A percentile compares a stretch with the other conserved stretches of the same genome.
Evolutionary conservation across 1,284 basidiomycete genomes (phyloP).

Genomic region (Trichosporon sp.): DNA sequence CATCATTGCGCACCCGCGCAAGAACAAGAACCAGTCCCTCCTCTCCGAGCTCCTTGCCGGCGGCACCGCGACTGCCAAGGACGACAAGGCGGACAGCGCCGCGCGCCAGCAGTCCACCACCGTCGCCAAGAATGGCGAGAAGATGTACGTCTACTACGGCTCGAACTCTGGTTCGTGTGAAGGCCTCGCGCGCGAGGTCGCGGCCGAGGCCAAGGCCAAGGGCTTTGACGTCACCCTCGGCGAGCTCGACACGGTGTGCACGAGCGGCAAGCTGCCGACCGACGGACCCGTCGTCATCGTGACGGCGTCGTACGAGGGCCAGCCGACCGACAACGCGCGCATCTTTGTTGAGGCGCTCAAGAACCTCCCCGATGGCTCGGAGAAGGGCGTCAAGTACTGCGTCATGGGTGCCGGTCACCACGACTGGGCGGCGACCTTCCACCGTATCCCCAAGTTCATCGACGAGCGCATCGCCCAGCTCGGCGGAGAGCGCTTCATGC

Average conservation of each 20-base stretch:
- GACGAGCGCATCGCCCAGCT: constrained; percentile 57
- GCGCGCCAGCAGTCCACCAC: not conserved
- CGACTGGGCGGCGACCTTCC: constrained; percentile 63
- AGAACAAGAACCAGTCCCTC: constrained; percentile 32
- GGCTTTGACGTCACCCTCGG: constrained; percentile 59
- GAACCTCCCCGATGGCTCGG: constrained; percentile 22
- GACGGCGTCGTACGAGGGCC: constrained; percentile 63
- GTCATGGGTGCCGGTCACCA: constrained; percentile 64
- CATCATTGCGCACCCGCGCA: constrained; percentile 57
- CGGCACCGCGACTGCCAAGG: not conserved
- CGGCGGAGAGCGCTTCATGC: constrained; percentile 58
- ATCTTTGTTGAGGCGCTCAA: constrained; percentile 30
- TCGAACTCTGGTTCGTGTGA: constrained; percentile 63
- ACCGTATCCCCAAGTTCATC: constrained; percentile 61
- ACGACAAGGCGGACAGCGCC: not conserved
- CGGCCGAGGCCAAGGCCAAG: constrained; percentile 56
- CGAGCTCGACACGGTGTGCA: constrained; percentile 58
- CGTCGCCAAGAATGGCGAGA: constrained; percentile 18
- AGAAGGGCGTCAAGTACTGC: constrained; percentile 58
- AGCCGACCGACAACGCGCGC: constrained; percentile 37
- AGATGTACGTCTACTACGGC: constrained; percentile 31
- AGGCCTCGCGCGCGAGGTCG: constrained; percentile 61
- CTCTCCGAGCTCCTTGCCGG: constrained; percentile 29
- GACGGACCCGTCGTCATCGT: constrained; percentile 62
- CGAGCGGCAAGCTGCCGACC: constrained; percentile 57